Base-by-base conservation (phyloP, 495 filamentous ascomycete genomes). In the Penicillium riverlandense region DNA sequence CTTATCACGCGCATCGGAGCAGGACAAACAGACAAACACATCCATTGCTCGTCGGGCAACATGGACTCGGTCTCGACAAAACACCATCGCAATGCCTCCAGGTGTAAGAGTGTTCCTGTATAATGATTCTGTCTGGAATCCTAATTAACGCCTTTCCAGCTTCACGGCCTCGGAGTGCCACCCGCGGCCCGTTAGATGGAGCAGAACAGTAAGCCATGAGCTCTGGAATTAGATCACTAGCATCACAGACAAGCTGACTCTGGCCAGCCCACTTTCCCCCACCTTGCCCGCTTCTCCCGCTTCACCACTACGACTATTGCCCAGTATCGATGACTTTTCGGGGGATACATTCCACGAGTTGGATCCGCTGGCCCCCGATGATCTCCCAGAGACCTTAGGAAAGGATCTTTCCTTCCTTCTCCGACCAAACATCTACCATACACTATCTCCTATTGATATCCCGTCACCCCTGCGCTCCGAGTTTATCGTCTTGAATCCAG, bases 371-470 rank as follows among this genome's bases (percentile, higher is more conserved):
- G 56, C 57, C 36, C 63, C 56, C 29, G 63, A 63, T 40, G 62
- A 64, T 40, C 53, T 66, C 44, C 60, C 60, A 36, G 52, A 60
- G 42, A 51, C 62, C 10, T 43, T 67, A 28, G 66, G 71, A 32
- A 87, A 85, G 55, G 86, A 95, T 65, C 84, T 92, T 53, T 79
- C 77, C 37, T 91, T 81, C 63, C 79, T 96, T 45, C 76, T 90
- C 13, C 75, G 80, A 30, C 86, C 87, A 2, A 78, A 83, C 48
- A 81, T 86, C 49, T 96, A 85, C 71, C 91, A 92, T 64, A 79
- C 82, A 2, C 74, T 94, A 28, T 78, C 83, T 2, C 75, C 82
- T 0, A 68, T 78, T 22, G 71, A 81, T 52, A 72, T 85, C 29
- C 84, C 86, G 0, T 62, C 75, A 9, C 68, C 84, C n/a, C 81